Conservation (phyloP, 495 filamentous ascomycete species). For the Cryomyces minteri region DNA sequence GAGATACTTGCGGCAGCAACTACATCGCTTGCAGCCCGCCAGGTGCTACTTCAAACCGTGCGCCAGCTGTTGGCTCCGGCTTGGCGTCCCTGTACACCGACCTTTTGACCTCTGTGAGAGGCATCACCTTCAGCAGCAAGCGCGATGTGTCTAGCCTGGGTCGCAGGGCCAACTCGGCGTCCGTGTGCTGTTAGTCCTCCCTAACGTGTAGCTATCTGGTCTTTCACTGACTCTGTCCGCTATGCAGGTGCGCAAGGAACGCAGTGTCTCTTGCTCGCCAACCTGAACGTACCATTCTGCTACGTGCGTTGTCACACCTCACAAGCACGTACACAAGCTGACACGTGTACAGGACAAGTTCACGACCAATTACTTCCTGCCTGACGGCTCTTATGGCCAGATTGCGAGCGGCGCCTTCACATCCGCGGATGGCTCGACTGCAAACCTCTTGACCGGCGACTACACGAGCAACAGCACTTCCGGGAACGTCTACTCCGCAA, state of each 20-base stretch:
- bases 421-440: constrained; percentile 10
- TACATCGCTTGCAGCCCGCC: constrained; percentile 3
- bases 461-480: constrained; percentile 7
- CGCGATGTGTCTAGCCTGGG: not conserved
- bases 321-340: constrained; percentile 6
- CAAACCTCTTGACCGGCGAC: constrained; percentile 20
- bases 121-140: constrained; percentile 8
- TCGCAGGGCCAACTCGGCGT: not conserved
- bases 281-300: constrained; percentile 18
- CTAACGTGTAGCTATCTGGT: not conserved
- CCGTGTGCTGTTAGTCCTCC: not conserved
- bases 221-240: not conserved
- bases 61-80: constrained; percentile 12
- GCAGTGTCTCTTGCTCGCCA: constrained; percentile 15
- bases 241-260: constrained; percentile 7
- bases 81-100: constrained; percentile 13
- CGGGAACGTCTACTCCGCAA: not conserved
- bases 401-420: constrained; percentile 19
- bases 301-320: constrained; percentile 6
- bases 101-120: constrained; percentile 14
- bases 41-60: constrained; percentile 12
- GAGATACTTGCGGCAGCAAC: too few species aligned
- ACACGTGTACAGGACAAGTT: constrained; percentile 18
- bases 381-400: constrained; percentile 22
- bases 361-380: constrained; percentile 24